Conservation (phyloP, 176 grass and related monocot species). For the Rhynchospora tenuis region DNA sequence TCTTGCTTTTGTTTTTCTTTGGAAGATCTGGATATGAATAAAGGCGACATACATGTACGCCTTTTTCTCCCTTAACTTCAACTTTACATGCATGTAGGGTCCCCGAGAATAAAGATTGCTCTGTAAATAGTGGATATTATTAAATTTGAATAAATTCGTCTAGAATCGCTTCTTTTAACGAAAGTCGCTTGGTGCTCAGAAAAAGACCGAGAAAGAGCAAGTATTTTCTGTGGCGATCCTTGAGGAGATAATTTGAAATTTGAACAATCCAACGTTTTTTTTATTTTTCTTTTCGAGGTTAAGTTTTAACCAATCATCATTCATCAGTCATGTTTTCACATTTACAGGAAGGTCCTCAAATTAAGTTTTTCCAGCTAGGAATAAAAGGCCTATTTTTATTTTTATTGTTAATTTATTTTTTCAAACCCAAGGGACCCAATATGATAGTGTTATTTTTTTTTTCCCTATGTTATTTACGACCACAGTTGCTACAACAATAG, state of each 20-base stretch:
- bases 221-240: neutral
- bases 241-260: neutral
- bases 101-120: neutral
- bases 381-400: neutral
- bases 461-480: too few relatives aligned
- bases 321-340: neutral
- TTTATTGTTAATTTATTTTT: too few relatives aligned
- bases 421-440: too few relatives aligned
- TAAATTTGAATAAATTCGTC: neutral
- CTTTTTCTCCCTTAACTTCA: neutral
- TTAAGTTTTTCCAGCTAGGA: neutral
- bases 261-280: neutral
- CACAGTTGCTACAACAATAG: too few relatives aligned
- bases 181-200: neutral
- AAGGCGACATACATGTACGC: conserved; percentile 1
- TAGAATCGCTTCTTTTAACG: neutral
- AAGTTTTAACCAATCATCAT: neutral
- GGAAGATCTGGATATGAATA: neutral
- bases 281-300: neutral
- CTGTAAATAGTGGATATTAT: conserved; percentile 2
- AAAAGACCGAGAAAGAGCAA: neutral
- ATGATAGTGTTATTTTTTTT: too few relatives aligned
- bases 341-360: neutral
- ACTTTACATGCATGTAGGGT: conserved; percentile 15
- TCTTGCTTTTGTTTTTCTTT: conserved; percentile 6